Percentiles rank a stretch among this genome's conserved stretches.
Evolutionary conservation across 257 asterid genomes (phyloP).

Genomic region (Ehretia macrophylla): DNA sequence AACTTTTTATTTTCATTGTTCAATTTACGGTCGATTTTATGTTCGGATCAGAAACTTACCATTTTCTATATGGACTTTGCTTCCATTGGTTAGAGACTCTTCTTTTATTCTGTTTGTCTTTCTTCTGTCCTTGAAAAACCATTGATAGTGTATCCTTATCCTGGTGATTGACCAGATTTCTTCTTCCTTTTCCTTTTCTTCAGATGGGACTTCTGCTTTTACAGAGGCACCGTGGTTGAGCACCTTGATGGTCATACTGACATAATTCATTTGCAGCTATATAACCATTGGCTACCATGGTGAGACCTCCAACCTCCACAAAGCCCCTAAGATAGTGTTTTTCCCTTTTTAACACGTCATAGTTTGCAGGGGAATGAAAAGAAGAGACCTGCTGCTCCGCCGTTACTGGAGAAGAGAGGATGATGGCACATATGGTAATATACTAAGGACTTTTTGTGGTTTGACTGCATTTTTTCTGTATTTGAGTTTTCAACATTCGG

Average conservation of each 20-base stretch:
- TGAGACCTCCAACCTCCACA: slow-evolving; percentile 24
- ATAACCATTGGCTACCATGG: slow-evolving; percentile 92
- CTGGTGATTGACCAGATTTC: not conserved
- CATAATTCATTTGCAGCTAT: slow-evolving; percentile 67
- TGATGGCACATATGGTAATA: slow-evolving; percentile 85
- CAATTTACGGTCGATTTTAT: too few relatives aligned
- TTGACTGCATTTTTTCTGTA: not conserved
- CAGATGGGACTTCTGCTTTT: slow-evolving; percentile 93
- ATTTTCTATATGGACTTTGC: too few relatives aligned
- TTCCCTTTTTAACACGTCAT: slow-evolving; percentile 15
- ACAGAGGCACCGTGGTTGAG: slow-evolving; percentile 76
- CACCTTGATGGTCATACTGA: slow-evolving; percentile 89
- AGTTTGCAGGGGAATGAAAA: slow-evolving; percentile 69
- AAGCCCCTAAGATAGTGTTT: slow-evolving; percentile 4
- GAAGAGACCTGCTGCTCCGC: slow-evolving; percentile 74
- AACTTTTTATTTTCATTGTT: too few relatives aligned
- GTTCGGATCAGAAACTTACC: too few relatives aligned
- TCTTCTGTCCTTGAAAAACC: too few relatives aligned
- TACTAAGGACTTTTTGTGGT: not conserved
- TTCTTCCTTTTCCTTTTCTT: slow-evolving; percentile 10
- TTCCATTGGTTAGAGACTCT: too few relatives aligned
- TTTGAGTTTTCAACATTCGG: not conserved
- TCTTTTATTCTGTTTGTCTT: too few relatives aligned
- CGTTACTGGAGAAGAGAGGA: slow-evolving; percentile 99
- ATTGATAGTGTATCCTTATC: not conserved